Percentiles rank a stretch among this genome's conserved stretches.
These are phyloP conservation scores for Suhomyces vadensis DNA, from an alignment of 805 yeast genomes.

Conservation along the genomic window DNA sequence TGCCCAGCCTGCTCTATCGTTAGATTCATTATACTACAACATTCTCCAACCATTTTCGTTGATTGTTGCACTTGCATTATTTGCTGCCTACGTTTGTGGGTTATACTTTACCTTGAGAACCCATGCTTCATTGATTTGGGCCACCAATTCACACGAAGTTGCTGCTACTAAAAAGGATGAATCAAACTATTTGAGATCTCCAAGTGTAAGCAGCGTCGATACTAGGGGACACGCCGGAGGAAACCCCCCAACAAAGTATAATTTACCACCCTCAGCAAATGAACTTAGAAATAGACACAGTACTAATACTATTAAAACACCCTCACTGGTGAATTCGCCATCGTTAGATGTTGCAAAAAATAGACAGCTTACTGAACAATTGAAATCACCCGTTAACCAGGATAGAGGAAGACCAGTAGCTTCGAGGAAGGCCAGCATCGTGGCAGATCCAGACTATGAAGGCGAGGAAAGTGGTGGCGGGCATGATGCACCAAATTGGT, in stretches of 20 bases:
- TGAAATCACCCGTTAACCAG: neutral
- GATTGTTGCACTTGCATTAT: slow-evolving; percentile 76
- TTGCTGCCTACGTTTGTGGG: slow-evolving; percentile 84
- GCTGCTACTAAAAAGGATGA: slow-evolving; percentile 27
- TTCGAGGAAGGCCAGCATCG: slow-evolving; percentile 2
- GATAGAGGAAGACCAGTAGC: slow-evolving; percentile 1
- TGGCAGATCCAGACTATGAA: slow-evolving; percentile 12
- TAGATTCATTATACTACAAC: slow-evolving; percentile 62
- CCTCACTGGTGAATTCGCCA: no score
- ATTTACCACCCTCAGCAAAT: slow-evolving; percentile 18
- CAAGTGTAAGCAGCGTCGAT: slow-evolving; percentile 37
- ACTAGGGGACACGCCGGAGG: slow-evolving; percentile 13
- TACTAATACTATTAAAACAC: neutral
- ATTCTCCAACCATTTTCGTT: slow-evolving; percentile 82
- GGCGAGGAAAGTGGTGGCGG: slow-evolving; percentile 53
- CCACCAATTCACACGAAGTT: slow-evolving; percentile 45
- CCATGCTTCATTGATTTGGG: slow-evolving; percentile 97
- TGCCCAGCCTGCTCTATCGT: slow-evolving; percentile 70
- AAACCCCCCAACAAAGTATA: slow-evolving; percentile 9
- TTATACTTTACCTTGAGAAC: slow-evolving; percentile 91
- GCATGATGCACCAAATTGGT: slow-evolving; percentile 98
- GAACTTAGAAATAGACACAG: slow-evolving; percentile 10
- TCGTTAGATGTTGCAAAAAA: slow-evolving; percentile 19
- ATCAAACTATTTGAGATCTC: slow-evolving; percentile 27
- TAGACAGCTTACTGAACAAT: slow-evolving; percentile 9